These are phyloP conservation scores for Linnemannia hyalina DNA, from an alignment of 192 early-diverging fungal species.

Conservation along the genomic window DNA sequence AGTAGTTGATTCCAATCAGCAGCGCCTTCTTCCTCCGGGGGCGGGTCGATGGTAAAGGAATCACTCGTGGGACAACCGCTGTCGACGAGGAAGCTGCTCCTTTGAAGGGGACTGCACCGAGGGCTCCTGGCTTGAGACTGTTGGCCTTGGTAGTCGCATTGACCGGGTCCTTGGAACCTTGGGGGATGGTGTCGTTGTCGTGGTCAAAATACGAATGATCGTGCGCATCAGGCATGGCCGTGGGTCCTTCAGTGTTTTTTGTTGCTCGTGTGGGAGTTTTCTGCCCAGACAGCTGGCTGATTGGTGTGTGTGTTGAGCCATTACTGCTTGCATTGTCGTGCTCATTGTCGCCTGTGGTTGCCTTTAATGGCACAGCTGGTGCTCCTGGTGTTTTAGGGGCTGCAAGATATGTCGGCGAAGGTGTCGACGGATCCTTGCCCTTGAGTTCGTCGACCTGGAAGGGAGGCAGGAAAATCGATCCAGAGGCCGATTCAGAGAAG, in stretches of 20 bases:
- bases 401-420: background rate
- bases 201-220: constrained; percentile 20
- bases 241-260: background rate
- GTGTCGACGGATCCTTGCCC: background rate
- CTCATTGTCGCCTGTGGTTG: background rate
- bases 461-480: background rate
- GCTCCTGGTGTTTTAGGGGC: background rate
- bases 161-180: background rate
- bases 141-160: background rate
- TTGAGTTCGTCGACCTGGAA: background rate
- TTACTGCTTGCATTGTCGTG: background rate
- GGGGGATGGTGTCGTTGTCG: background rate
- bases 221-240: constrained; percentile 14
- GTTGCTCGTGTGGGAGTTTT: constrained; percentile 37
- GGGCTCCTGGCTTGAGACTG: background rate
- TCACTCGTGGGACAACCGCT: constrained; percentile 13
- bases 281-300: constrained; percentile 29
- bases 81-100: background rate
- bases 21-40: constrained; percentile 61
- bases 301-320: constrained; percentile 15
- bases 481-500: background rate
- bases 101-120: background rate
- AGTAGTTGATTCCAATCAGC: constrained; percentile 74
- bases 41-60: constrained; percentile 14
- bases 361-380: background rate